Evolutionary conservation across 805 yeast genomes (phyloP).

Genomic region (Candida gorgasii): DNA sequence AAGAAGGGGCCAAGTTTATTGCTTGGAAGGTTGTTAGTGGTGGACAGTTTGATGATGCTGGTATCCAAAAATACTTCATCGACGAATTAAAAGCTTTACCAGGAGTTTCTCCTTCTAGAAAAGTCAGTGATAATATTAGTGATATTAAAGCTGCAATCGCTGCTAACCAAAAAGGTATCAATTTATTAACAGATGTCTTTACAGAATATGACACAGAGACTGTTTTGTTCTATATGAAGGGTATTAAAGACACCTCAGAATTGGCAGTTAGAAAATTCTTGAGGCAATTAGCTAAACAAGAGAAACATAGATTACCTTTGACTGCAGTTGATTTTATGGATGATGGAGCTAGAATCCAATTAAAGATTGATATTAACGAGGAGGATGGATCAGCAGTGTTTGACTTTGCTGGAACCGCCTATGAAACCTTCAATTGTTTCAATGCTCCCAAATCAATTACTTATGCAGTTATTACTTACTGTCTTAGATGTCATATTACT

Average conservation of each 20-base stretch:
- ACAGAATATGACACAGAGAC: constrained; percentile 60
- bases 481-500: constrained; percentile 20
- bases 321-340: constrained; percentile 17
- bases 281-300: constrained; percentile 34
- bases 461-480: constrained; percentile 19
- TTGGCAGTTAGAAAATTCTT: constrained; percentile 53
- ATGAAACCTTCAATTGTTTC: constrained; percentile 21
- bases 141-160: constrained; percentile 85
- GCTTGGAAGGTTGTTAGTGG: constrained; percentile 18
- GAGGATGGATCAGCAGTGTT: constrained; percentile 22
- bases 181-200: constrained; percentile 57
- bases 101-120: constrained; percentile 22
- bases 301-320: constrained; percentile 35
- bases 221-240: constrained; percentile 74
- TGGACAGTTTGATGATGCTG: constrained; percentile 20
- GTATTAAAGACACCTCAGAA: constrained; percentile 79
- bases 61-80: constrained; percentile 17
- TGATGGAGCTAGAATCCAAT: constrained; percentile 17
- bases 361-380: constrained; percentile 18
- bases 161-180: constrained; percentile 81
- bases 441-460: constrained; percentile 21
- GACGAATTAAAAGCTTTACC: constrained; percentile 24
- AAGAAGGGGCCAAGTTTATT: constrained; percentile 21
- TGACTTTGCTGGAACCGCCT: constrained; percentile 27
- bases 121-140: constrained; percentile 20